Conservation (phyloP, 2,329 filamentous ascomycete genomes). For the Huntiella bhutanensis region DNA sequence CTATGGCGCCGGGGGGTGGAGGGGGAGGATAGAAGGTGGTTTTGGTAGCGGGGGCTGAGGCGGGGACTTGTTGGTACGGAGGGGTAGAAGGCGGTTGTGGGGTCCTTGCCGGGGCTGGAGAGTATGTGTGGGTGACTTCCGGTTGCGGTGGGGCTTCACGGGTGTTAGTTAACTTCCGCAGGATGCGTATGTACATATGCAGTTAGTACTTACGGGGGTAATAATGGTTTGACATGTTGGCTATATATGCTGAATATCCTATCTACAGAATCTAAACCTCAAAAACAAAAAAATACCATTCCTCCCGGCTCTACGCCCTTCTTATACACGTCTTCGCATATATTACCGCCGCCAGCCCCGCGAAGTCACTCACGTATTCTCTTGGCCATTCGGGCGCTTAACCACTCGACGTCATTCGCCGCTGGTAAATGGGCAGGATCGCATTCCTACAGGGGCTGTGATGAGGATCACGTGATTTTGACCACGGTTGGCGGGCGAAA, state of each 20-base stretch:
- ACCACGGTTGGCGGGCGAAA: too few species aligned
- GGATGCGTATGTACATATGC: neutral
- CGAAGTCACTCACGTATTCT: too few species aligned
- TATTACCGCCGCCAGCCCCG: too few species aligned
- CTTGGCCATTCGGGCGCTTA: too few species aligned
- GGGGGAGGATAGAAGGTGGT: conserved; percentile 28
- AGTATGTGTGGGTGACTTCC: conserved; percentile 9
- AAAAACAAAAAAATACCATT: too few species aligned
- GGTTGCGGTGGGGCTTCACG: conserved; percentile 10
- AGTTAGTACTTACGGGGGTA: conserved; percentile 25
- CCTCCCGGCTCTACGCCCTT: too few species aligned
- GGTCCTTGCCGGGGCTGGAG: neutral
- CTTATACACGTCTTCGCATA: too few species aligned
- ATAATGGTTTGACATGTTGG: conserved; percentile 15
- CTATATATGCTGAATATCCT: neutral
- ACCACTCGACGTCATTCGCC: too few species aligned
- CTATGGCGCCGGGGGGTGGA: conserved; percentile 16
- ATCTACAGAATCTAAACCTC: neutral
- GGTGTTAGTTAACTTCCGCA: too few species aligned
- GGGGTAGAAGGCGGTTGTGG: conserved; percentile 10
- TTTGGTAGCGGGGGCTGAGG: conserved; percentile 27
- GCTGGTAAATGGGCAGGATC: too few species aligned
- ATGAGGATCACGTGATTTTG: too few species aligned
- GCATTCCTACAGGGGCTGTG: too few species aligned
- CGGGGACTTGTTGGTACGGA: conserved; percentile 15